A percentile compares a stretch with the other conserved stretches of the same genome.
Evolutionary conservation across 2,329 filamentous ascomycete genomes (phyloP).

Genomic region (Chaetomium strumarium): DNA sequence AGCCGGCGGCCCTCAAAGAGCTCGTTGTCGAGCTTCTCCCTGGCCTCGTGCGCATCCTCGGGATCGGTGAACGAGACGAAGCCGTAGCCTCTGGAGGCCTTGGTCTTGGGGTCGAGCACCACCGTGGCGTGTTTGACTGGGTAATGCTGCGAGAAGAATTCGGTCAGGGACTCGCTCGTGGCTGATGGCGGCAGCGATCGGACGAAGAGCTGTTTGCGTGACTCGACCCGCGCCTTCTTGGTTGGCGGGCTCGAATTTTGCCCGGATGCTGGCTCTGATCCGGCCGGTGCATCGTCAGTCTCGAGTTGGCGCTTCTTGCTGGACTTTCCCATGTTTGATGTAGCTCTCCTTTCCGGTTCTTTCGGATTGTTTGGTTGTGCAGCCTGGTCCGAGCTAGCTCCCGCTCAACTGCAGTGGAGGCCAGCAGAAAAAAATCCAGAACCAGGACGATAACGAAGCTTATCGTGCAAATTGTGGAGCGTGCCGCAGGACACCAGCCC

Average conservation of each 20-base stretch:
- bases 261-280: conserved; percentile 10
- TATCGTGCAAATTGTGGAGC: conserved; percentile 13
- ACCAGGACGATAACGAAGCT: conserved; percentile 4
- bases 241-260: conserved; percentile 30
- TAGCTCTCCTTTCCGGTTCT: neutral
- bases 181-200: conserved; percentile 73
- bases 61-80: conserved; percentile 96
- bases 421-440: conserved; percentile 14
- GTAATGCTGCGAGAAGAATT: conserved; percentile 89
- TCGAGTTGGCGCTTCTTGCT: conserved; percentile 33
- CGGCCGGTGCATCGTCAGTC: conserved; percentile 26
- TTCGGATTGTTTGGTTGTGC: neutral
- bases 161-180: conserved; percentile 76
- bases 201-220: conserved; percentile 76
- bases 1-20: conserved; percentile 75
- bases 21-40: conserved; percentile 73
- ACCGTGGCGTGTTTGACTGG: conserved; percentile 96
- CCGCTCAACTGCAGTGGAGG: neutral
- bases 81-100: conserved; percentile 84
- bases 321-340: conserved; percentile 17
- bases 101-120: conserved; percentile 78
- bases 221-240: conserved; percentile 55
- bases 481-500: neutral
- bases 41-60: conserved; percentile 79
- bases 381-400: conserved; percentile 15